Evolutionary conservation across 345 rosid species (phyloP), one percentile per base, ranked within the genome.

Genomic region (Eucalyptus tenuipes): DNA sequence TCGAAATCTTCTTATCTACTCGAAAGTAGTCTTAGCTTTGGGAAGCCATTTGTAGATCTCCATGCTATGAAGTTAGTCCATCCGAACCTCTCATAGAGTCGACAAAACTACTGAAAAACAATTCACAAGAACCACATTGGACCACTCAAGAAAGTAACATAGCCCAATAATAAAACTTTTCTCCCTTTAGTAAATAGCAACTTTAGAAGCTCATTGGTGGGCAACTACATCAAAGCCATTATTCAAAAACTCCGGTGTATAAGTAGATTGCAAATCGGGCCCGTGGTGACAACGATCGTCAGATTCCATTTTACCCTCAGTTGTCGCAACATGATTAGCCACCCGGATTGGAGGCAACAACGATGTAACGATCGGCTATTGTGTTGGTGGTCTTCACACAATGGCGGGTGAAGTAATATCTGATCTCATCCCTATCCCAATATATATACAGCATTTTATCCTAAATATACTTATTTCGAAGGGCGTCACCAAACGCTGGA

Each of bases 401-500:
- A 22, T 37, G 15, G 5, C 82, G 0, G 2, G 8, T 5, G 22
- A 68, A 33, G 7, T 17, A 33, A 33, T 68, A 16, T 68, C 1
- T 0, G 0, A 12, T 20, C 27, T 17, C 14, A 37, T 20, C 25
- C 1, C 37, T 33, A 37, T 68, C 24, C 6, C 11, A 15, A 4
- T 66, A 7, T 31, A 18, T 8, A 68, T 64, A 17, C 37, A 15
- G 33, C 4, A 14, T 14, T 64, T 64, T 64, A 64, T 64, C 20
- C 5, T 13, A 20, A 4, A n/a, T 8, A 66, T 15, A 66, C 3
- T 66, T n/a, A 31, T 1, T 8, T 33, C 2, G 42, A 9, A 4
- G 37, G 40, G 33, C 22, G 10, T 66, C 20, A 17, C 40, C 75
- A 8, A 66, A 66, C 20, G 4, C 17, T 9, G 40, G 3, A 15